Percentiles rank a stretch among this genome's conserved stretches.
phyloP scores from a whole-genome alignment of 2,329 filamentous ascomycete species.

The Penicillium sp. region DNA sequence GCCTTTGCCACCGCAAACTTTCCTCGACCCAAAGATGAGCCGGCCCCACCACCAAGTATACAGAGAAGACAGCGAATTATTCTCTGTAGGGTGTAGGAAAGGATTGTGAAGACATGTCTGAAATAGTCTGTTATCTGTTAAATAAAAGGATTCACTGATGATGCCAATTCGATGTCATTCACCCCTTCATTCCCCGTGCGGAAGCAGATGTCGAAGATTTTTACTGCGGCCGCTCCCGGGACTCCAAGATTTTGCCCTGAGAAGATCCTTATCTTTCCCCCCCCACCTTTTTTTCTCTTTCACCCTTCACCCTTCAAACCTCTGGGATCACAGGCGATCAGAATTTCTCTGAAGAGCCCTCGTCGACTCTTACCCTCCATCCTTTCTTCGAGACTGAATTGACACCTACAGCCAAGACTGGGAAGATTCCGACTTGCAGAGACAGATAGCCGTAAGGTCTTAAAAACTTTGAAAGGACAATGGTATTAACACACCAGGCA shows the following conservation, averaged over 20 bases:
- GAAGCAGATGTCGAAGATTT: background rate
- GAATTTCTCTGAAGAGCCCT: background rate
- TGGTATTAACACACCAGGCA: constrained; percentile 62
- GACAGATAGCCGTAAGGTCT: constrained; percentile 53
- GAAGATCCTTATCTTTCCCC: constrained; percentile 9
- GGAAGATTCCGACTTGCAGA: constrained; percentile 14
- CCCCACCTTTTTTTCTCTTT: constrained; percentile 2
- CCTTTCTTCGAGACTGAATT: background rate
- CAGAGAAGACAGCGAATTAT: background rate
- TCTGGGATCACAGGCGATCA: background rate
- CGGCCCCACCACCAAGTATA: background rate
- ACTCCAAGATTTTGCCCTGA: background rate
- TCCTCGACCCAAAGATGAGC: background rate
- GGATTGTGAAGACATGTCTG: background rate
- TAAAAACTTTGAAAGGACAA: constrained; percentile 50
- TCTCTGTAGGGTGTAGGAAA: background rate
- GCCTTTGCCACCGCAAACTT: background rate
- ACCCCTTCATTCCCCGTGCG: background rate
- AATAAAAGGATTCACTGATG: background rate
- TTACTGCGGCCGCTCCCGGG: constrained; percentile 1
- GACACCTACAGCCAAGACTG: constrained; percentile 3
- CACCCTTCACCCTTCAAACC: background rate
- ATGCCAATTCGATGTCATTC: background rate
- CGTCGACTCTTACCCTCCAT: background rate
- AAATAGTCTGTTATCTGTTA: background rate